phyloP scores from a whole-genome alignment of 805 yeast genomes.

The Schwanniomyces occidentalis region DNA sequence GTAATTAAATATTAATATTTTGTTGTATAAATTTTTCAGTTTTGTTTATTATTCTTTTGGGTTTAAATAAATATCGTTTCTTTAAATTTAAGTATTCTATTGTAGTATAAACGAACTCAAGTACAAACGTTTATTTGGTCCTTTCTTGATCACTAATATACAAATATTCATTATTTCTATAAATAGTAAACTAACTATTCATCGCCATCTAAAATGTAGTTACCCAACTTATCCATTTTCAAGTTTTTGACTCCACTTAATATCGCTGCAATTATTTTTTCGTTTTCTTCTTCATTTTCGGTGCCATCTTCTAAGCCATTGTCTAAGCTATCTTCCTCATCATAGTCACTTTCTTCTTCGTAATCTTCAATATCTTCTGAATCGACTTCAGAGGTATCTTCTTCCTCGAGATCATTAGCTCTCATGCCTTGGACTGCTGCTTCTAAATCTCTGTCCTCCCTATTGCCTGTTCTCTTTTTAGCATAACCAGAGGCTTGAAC shows the following conservation, averaged over 20 bases:
- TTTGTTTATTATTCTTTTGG: slow-evolving; percentile 13
- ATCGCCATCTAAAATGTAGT: slow-evolving; percentile 66
- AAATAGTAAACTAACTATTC: too few relatives aligned
- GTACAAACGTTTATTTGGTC: background rate
- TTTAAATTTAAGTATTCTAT: background rate
- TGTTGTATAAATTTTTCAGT: slow-evolving; percentile 14
- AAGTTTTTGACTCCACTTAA: slow-evolving; percentile 62
- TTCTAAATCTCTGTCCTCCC: slow-evolving; percentile 66
- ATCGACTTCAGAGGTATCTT: slow-evolving; percentile 27
- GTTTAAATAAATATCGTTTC: slow-evolving; percentile 13
- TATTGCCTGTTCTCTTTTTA: slow-evolving; percentile 30
- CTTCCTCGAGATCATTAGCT: slow-evolving; percentile 29
- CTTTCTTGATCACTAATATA: slow-evolving; percentile 6
- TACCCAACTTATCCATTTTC: slow-evolving; percentile 81
- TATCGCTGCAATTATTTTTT: slow-evolving; percentile 68
- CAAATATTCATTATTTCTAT: background rate
- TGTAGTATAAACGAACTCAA: background rate
- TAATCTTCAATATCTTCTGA: slow-evolving; percentile 34
- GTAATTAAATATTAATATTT: slow-evolving; percentile 11
- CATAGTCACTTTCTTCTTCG: slow-evolving; percentile 37
- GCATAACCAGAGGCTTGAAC: slow-evolving; percentile 90
- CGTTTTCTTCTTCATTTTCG: slow-evolving; percentile 37
- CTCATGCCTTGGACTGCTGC: slow-evolving; percentile 72
- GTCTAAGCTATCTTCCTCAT: slow-evolving; percentile 35
- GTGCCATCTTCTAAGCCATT: slow-evolving; percentile 40